A percentile compares a stretch with the other conserved stretches of the same genome.
phyloP scores from a whole-genome alignment of 2,329 filamentous ascomycete genomes.

The Colletotrichum tanaceti region DNA sequence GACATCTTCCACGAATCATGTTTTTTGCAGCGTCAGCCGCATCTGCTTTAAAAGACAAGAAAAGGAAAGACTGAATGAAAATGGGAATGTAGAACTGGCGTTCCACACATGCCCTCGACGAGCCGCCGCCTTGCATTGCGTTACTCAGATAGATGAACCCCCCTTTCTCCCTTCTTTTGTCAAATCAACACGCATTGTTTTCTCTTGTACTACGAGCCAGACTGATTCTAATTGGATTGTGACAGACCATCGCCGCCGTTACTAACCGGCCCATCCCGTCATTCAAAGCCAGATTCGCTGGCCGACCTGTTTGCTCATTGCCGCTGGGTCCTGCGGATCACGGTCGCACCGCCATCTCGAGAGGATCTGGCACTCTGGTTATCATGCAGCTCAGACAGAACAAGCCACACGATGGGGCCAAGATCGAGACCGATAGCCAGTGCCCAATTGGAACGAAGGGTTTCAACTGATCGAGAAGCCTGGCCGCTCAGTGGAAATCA shows the following conservation, averaged over 20 bases:
- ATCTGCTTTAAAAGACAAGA: not conserved
- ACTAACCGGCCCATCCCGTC: conserved; percentile 38
- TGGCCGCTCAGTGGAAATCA: conserved; percentile 6
- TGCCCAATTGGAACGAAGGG: conserved; percentile 24
- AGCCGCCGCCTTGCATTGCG: conserved; percentile 30
- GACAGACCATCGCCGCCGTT: conserved; percentile 56
- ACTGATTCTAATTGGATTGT: conserved; percentile 56
- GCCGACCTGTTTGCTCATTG: not conserved
- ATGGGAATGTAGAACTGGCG: conserved; percentile 18
- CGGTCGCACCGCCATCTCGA: conserved; percentile 6
- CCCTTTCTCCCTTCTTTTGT: conserved; percentile 15
- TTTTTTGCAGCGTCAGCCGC: conserved; percentile 3
- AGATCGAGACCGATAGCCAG: conserved; percentile 28
- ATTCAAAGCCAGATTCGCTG: conserved; percentile 8
- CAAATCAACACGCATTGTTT: conserved; percentile 42
- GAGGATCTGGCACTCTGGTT: conserved; percentile 8
- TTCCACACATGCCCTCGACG: conserved; percentile 18
- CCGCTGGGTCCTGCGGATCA: conserved; percentile 19
- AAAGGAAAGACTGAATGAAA: conserved; percentile 1
- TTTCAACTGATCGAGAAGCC: conserved; percentile 6
- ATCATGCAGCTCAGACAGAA: conserved; percentile 27
- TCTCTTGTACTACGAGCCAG: conserved; percentile 46
- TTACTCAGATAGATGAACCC: conserved; percentile 38
- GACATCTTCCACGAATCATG: not conserved
- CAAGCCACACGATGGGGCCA: conserved; percentile 8